phyloP scores from a whole-genome alignment of 768 basidiomycete species.

The Suillus tomentosus region DNA sequence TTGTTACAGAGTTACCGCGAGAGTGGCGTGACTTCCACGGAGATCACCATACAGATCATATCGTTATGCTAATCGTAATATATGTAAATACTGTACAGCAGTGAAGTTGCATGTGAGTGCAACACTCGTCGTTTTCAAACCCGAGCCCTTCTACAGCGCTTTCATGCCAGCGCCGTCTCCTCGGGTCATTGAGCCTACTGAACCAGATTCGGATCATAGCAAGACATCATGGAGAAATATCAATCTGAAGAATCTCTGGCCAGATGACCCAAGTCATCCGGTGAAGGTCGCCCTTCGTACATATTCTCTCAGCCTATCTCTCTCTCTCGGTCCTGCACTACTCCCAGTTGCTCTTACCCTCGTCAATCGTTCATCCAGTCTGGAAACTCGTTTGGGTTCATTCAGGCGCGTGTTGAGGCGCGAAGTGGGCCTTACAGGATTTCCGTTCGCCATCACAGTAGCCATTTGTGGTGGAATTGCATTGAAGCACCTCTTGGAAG shows the following conservation, averaged over 20 bases:
- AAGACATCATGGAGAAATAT: constrained; percentile 5
- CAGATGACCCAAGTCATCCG: constrained; percentile 50
- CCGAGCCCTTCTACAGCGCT: neutral
- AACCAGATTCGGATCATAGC: constrained; percentile 13
- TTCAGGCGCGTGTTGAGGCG: constrained; percentile 45
- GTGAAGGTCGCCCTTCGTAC: constrained; percentile 64
- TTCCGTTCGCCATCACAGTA: constrained; percentile 68
- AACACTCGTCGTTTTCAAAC: neutral
- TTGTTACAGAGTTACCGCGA: neutral
- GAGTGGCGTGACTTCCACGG: neutral
- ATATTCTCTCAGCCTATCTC: constrained; percentile 62
- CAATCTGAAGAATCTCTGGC: constrained; percentile 8
- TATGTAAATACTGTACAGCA: neutral
- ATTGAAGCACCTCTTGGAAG: constrained; percentile 48
- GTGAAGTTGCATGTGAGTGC: neutral
- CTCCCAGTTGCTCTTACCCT: constrained; percentile 51
- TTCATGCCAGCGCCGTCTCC: constrained; percentile 9
- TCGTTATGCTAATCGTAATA: neutral
- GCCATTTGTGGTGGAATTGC: constrained; percentile 65
- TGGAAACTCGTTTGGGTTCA: constrained; percentile 20
- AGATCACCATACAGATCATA: neutral
- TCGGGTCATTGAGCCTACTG: neutral
- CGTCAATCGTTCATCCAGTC: constrained; percentile 23
- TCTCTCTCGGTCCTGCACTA: constrained; percentile 68
- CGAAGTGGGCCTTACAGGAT: constrained; percentile 63